Percentiles rank a stretch among this genome's conserved stretches.
These are phyloP conservation scores for Zoysia japonica DNA, from an alignment of 176 grass and related monocot species.

Conservation along the genomic window DNA sequence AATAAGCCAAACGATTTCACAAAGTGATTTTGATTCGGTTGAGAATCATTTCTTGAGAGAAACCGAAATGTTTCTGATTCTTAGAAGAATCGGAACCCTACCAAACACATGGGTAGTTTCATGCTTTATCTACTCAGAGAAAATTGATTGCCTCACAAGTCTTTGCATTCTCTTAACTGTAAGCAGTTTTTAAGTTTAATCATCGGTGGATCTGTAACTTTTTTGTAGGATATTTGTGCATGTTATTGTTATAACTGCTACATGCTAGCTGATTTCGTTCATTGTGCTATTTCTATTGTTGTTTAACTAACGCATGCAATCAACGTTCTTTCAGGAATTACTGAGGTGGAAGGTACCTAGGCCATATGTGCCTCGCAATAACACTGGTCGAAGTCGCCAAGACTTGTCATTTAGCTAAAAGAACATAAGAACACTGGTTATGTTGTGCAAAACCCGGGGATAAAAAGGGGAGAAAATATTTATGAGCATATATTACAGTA, in stretches of 20 bases:
- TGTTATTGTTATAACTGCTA: neutral
- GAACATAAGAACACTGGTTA: constrained; percentile 12
- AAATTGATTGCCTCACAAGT: neutral
- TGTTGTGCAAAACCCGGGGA: neutral
- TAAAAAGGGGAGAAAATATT: neutral
- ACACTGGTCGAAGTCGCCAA: constrained; percentile 51
- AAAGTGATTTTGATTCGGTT: no score
- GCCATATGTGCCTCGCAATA: constrained; percentile 72
- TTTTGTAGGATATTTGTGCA: neutral
- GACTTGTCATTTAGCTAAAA: constrained; percentile 42
- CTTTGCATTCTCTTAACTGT: neutral
- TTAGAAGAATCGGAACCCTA: no score
- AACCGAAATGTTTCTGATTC: no score
- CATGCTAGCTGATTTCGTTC: neutral
- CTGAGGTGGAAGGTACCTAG: constrained; percentile 83
- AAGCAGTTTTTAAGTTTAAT: neutral
- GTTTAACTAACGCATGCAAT: constrained; percentile 27
- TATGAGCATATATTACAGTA: neutral
- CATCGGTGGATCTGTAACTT: neutral
- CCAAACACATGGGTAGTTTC: neutral
- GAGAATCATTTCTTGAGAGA: no score
- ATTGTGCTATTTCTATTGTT: constrained; percentile 11
- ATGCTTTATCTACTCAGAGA: neutral
- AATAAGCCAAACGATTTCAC: no score
- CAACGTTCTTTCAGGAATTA: constrained; percentile 57